phyloP scores from a whole-genome alignment of 805 yeast species.

The Danielia reshetovae region DNA sequence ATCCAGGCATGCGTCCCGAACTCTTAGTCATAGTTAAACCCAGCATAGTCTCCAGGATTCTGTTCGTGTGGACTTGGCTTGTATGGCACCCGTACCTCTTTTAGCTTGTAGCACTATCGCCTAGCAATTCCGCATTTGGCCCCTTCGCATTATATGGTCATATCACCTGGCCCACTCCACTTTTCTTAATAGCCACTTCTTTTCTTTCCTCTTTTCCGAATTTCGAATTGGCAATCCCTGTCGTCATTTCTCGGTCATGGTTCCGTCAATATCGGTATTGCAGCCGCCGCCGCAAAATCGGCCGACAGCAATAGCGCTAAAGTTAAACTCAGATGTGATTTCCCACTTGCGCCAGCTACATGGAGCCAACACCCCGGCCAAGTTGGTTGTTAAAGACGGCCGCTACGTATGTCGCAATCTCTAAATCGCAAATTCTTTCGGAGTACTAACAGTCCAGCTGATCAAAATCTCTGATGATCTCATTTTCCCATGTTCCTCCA shows the following conservation, averaged over 20 bases:
- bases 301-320: constrained; percentile 26
- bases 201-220: constrained; percentile 1
- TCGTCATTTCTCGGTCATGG: constrained; percentile 1
- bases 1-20: no score
- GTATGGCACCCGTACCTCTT: constrained; percentile 9
- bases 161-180: constrained; percentile 3
- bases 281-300: constrained; percentile 13
- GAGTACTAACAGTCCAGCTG: constrained; percentile 24
- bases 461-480: constrained; percentile 24
- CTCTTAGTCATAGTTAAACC: no score
- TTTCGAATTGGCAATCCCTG: no score
- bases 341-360: constrained; percentile 21
- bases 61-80: no score
- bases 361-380: constrained; percentile 17
- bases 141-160: constrained; percentile 7
- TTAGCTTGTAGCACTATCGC: constrained; percentile 4
- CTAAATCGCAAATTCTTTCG: no score
- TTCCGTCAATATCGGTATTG: constrained; percentile 12
- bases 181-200: background rate
- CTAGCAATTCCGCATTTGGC: constrained; percentile 6
- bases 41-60: no score
- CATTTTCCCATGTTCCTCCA: constrained; percentile 29
- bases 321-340: constrained; percentile 26
- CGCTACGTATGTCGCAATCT: constrained; percentile 23
- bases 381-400: constrained; percentile 36